Conservation (phyloP, 2,329 filamentous ascomycete species). For the Neodidymelliopsis sp. region DNA sequence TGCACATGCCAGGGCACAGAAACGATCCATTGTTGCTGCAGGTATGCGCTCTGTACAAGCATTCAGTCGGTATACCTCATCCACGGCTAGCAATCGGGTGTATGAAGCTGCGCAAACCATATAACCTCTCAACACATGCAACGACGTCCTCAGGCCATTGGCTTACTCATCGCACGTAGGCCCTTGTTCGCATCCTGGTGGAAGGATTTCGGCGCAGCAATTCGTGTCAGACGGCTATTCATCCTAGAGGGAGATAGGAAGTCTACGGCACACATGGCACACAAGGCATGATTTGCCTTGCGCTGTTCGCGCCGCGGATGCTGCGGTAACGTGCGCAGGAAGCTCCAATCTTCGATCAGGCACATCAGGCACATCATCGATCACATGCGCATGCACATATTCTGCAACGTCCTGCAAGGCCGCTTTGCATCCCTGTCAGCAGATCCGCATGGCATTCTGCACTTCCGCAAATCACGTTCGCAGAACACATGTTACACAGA, state of each 20-base stretch:
- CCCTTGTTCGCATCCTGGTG: neutral
- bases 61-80: constrained; percentile 2
- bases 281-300: constrained; percentile 11
- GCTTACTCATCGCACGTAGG: constrained; percentile 5
- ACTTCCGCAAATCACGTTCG: constrained; percentile 32
- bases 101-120: constrained; percentile 6
- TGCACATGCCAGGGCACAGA: constrained; percentile 4
- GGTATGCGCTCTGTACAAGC: constrained; percentile 10
- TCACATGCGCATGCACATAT: constrained; percentile 36
- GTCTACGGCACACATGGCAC: constrained; percentile 12
- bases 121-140: constrained; percentile 3
- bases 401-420: constrained; percentile 17
- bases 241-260: constrained; percentile 18
- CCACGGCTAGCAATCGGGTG: constrained; percentile 1
- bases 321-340: constrained; percentile 11
- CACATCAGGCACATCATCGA: constrained; percentile 31
- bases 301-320: constrained; percentile 26
- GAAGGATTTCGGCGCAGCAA: constrained; percentile 5
- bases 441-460: constrained; percentile 31
- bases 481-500: constrained; percentile 8
- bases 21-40: constrained; percentile 10
- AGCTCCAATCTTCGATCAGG: constrained; percentile 31
- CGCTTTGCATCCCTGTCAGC: constrained; percentile 25
- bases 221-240: constrained; percentile 16
- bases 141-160: constrained; percentile 4